phyloP scores from a whole-genome alignment of 192 early-diverging fungal genomes.

The Lunasporangiospora selenospora region DNA sequence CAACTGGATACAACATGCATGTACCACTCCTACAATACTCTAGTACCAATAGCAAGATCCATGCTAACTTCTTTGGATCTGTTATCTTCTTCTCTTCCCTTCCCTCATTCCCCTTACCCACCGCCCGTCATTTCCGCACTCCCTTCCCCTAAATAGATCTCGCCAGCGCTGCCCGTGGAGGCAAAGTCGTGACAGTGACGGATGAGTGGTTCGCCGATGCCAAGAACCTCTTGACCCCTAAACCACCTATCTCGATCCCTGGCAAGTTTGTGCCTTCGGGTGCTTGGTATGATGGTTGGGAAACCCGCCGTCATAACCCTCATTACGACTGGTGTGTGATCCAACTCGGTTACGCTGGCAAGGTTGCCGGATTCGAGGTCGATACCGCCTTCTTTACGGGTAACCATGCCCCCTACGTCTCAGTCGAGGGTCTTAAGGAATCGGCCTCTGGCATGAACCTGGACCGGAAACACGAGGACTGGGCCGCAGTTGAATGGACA shows the following conservation, averaged over 20 bases:
- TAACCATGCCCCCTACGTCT: slow-evolving; percentile 87
- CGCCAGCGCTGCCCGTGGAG: slow-evolving; percentile 73
- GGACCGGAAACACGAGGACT: slow-evolving; percentile 41
- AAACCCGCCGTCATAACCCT: slow-evolving; percentile 89
- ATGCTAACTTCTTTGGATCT: no score
- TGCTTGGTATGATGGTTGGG: slow-evolving; percentile 92
- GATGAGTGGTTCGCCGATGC: slow-evolving; percentile 96
- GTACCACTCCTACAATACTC: no score
- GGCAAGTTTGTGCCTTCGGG: slow-evolving; percentile 68
- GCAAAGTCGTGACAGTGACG: slow-evolving; percentile 77
- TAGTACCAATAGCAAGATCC: no score
- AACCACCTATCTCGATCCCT: slow-evolving; percentile 70
- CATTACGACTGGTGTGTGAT: slow-evolving; percentile 85
- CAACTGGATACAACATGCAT: no score
- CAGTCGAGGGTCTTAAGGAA: slow-evolving; percentile 72
- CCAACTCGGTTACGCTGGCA: slow-evolving; percentile 86
- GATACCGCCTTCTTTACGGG: slow-evolving; percentile 95
- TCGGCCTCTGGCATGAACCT: slow-evolving; percentile 7
- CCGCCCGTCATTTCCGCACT: no score
- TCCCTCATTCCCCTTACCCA: no score
- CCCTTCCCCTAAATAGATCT: slow-evolving; percentile 66
- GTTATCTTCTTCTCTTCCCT: no score
- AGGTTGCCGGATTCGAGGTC: slow-evolving; percentile 83
- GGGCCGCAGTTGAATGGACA: slow-evolving; percentile 42
- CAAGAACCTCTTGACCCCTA: slow-evolving; percentile 77